Evolutionary conservation across 768 basidiomycete genomes (phyloP), one percentile per base, ranked within the genome.

Genomic region (Podaxis sp.): DNA sequence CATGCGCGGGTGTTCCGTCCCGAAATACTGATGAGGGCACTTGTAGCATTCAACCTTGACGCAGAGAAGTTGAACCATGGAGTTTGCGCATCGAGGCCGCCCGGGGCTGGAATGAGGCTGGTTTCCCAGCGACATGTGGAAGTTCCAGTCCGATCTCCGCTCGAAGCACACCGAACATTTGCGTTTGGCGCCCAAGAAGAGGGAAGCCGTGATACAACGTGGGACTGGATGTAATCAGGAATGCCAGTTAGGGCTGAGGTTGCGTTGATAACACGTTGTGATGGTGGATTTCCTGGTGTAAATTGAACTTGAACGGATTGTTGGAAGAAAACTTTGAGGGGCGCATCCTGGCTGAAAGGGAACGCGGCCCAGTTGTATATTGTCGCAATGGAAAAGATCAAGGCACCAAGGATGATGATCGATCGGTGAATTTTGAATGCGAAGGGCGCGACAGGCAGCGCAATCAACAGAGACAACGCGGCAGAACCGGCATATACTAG

Each of bases 1-100:
- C 91, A 92, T n/a, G 77, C 78, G 22, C 88, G 84, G 9, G 89
- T 88, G 69, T 89, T 86, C 38, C 71, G 72, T 13, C 86, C 89
- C 47, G 73, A 71, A 9, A 92, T 69, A 2, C 67, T 70, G 63
- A 91, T 75, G 25, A 38, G 19, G 38, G 53, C 43, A 27, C 46
- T 59, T 6, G 61, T 43, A n/a, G 29, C 24, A 36, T 75, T 75
- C 3, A 74, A 68, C 8, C 81, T 77, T 40, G 69, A 69, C 5
- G 76, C 64, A 3, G 69, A 73, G 38, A 77, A 70, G n/a, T 71
- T 69, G 19, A 88, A 64, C 84, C 83, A 87, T 25, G 58, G 58
- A 4, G 50, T 59, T 61, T 56, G 61, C 0, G 65, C 55, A 50
- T 66, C 56, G 69, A 59, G 49, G 68, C 60, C 64, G 5, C 71